Percentiles rank a stretch among this genome's conserved stretches.
Conservation (phyloP, 2,329 filamentous ascomycete species). For the Venturiaceae sp. region DNA sequence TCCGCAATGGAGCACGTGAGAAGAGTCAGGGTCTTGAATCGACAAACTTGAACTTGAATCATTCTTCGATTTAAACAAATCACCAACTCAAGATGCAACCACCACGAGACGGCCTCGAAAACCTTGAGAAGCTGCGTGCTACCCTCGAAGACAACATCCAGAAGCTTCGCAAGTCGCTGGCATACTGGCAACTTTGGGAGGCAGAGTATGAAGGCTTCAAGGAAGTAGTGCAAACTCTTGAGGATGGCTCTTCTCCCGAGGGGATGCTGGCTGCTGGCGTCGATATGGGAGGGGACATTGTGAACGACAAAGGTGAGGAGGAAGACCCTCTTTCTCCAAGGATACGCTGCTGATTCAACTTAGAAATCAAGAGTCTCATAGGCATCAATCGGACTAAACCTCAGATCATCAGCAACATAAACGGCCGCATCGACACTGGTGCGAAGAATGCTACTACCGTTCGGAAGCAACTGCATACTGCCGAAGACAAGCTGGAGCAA, state of each 20-base stretch:
- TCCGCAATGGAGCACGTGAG: no score
- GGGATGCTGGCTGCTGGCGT: constrained; percentile 46
- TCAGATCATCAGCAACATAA: constrained; percentile 59
- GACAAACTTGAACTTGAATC: background rate
- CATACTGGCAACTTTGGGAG: constrained; percentile 86
- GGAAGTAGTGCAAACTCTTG: constrained; percentile 57
- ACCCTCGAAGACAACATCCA: constrained; percentile 65
- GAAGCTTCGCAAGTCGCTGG: constrained; percentile 64
- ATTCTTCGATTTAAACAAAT: no score
- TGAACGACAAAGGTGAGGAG: constrained; percentile 43
- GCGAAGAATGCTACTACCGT: constrained; percentile 68
- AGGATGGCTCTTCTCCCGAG: constrained; percentile 37
- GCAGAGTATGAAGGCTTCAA: constrained; percentile 84
- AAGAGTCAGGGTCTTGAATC: no score
- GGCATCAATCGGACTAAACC: constrained; percentile 40
- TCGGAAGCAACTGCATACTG: constrained; percentile 59
- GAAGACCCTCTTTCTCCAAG: no score
- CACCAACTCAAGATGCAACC: background rate
- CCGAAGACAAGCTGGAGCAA: constrained; percentile 60
- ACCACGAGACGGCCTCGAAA: background rate
- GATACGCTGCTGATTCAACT: background rate
- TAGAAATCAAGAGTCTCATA: constrained; percentile 46
- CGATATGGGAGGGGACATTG: constrained; percentile 53
- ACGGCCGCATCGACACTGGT: constrained; percentile 65
- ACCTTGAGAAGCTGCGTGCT: constrained; percentile 1